Conservation (phyloP, 805 yeast genomes). For the Kregervanrija delftensis region DNA sequence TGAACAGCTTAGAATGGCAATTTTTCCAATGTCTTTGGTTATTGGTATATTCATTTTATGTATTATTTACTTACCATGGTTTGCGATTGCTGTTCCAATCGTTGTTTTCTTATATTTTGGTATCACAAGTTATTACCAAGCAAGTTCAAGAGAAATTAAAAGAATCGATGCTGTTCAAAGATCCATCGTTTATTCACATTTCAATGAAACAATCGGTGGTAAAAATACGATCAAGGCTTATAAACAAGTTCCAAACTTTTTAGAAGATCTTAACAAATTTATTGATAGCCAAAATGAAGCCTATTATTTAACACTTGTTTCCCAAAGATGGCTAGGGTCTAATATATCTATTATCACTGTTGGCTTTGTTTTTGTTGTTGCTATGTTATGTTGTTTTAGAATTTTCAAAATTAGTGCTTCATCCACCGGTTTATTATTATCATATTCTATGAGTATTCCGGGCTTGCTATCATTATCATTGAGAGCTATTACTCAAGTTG, state of each 20-base stretch:
- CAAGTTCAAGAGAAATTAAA: conserved; percentile 68
- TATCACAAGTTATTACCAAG: conserved; percentile 55
- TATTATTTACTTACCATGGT: conserved; percentile 68
- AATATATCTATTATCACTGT: conserved; percentile 44
- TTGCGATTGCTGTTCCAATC: conserved; percentile 61
- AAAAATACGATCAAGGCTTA: conserved; percentile 59
- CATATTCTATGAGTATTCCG: conserved; percentile 52
- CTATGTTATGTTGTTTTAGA: conserved; percentile 52
- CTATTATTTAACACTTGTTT: conserved; percentile 46
- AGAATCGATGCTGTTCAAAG: conserved; percentile 68
- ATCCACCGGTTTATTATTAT: conserved; percentile 55
- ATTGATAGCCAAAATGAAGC: conserved; percentile 64
- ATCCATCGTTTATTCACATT: conserved; percentile 63
- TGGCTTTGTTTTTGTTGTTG: conserved; percentile 38
- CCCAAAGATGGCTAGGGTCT: conserved; percentile 60
- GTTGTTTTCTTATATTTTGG: conserved; percentile 37
- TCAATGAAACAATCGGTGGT: conserved; percentile 65
- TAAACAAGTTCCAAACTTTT: conserved; percentile 41
- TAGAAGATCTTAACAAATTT: conserved; percentile 24
- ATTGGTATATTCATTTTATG: conserved; percentile 60
- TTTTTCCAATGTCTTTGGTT: conserved; percentile 47
- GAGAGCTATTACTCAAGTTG: conserved; percentile 61
- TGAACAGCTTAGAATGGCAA: conserved; percentile 58
- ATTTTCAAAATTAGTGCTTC: conserved; percentile 51
- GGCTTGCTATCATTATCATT: conserved; percentile 45